phyloP scores from a whole-genome alignment of 768 basidiomycete species.

The Kwoniella sp. region DNA sequence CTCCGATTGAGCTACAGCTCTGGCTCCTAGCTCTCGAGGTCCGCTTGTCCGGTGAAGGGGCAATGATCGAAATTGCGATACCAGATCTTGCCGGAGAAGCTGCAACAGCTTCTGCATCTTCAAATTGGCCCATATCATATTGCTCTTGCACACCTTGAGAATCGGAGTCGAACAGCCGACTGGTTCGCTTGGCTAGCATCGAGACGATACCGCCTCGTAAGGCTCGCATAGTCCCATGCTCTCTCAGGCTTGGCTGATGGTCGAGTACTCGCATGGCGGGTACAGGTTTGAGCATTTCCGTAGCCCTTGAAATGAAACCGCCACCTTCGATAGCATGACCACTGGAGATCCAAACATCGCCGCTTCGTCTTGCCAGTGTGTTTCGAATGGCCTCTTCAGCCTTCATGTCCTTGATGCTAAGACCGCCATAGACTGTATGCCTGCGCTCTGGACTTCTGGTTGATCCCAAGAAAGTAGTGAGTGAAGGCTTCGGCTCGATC shows the following conservation, averaged over 20 bases:
- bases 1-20: slow-evolving; percentile 6
- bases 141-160: slow-evolving; percentile 13
- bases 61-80: slow-evolving; percentile 23
- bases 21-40: neutral
- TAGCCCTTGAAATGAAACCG: slow-evolving; percentile 28
- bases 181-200: slow-evolving; percentile 33
- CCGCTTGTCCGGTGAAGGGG: slow-evolving; percentile 22
- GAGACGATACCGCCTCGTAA: slow-evolving; percentile 38
- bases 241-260: neutral
- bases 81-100: slow-evolving; percentile 18
- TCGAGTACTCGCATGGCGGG: slow-evolving; percentile 45
- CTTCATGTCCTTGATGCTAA: slow-evolving; percentile 16
- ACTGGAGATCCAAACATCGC: slow-evolving; percentile 44
- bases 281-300: slow-evolving; percentile 48
- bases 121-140: slow-evolving; percentile 24
- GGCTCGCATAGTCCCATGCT: neutral
- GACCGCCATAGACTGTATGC: slow-evolving; percentile 43
- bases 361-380: slow-evolving; percentile 37
- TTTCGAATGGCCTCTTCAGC: slow-evolving; percentile 34
- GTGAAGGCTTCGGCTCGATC: slow-evolving; percentile 44
- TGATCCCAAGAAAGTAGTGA: slow-evolving; percentile 27
- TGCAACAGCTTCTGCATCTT: slow-evolving; percentile 13
- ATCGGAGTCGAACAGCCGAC: slow-evolving; percentile 11
- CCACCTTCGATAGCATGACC: slow-evolving; percentile 44
- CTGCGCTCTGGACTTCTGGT: slow-evolving; percentile 14